These are phyloP conservation scores for Leishmania braziliensis DNA, from an alignment of 208 protist species.

Conservation along the genomic window DNA sequence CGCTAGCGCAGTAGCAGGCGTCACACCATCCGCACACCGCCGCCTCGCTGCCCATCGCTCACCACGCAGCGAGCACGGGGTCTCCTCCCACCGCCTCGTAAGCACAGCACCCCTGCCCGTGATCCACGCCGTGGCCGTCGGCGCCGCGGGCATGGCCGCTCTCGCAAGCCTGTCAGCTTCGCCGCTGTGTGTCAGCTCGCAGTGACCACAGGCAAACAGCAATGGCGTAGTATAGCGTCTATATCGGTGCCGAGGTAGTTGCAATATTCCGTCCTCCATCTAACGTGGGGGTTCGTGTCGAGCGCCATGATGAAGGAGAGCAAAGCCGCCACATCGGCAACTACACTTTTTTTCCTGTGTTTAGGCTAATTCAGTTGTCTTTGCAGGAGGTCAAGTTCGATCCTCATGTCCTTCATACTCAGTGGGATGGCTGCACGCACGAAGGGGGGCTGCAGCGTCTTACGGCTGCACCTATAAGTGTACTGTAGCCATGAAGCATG, in stretches of 20 bases:
- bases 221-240: background rate
- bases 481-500: background rate
- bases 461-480: too few species aligned
- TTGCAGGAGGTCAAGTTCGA: background rate
- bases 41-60: too few species aligned
- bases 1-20: background rate
- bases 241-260: background rate
- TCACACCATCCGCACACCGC: background rate
- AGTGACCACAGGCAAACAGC: background rate
- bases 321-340: background rate
- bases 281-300: background rate
- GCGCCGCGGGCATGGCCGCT: background rate
- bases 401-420: too few species aligned
- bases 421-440: too few species aligned
- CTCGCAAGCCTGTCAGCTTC: background rate
- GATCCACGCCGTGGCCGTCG: too few species aligned
- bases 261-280: background rate
- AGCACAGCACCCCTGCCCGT: too few species aligned
- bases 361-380: background rate
- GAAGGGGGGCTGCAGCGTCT: too few species aligned
- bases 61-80: too few species aligned
- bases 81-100: too few species aligned
- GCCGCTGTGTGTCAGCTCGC: background rate
- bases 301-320: background rate
- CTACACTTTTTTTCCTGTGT: background rate